Percentiles rank a stretch among this genome's conserved stretches.
These are phyloP conservation scores for Cordyceps pruinosa DNA, from an alignment of 2,329 filamentous ascomycete species.

Conservation along the genomic window DNA sequence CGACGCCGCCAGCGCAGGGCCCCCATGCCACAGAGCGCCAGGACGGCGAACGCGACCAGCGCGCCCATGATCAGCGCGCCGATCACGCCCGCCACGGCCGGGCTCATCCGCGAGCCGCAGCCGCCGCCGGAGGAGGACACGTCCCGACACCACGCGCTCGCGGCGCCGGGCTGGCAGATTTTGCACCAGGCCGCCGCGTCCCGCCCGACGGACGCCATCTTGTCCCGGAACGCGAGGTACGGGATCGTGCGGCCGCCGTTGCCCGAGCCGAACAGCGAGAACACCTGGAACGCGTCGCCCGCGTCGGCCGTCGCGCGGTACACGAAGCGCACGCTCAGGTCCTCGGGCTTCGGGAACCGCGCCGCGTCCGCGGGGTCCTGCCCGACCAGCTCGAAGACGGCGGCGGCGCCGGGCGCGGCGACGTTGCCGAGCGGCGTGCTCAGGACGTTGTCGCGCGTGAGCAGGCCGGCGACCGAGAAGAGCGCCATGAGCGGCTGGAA, in stretches of 20 bases:
- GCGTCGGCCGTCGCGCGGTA: conserved; percentile 43
- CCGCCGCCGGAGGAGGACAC: not conserved
- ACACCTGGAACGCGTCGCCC: conserved; percentile 27
- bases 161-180: conserved; percentile 28
- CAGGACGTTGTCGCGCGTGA: conserved; percentile 44
- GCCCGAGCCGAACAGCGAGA: conserved; percentile 35
- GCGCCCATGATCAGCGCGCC: conserved; percentile 36
- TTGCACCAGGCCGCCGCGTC: conserved; percentile 36
- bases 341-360: conserved; percentile 24
- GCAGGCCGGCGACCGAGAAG: conserved; percentile 42
- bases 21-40: conserved; percentile 27
- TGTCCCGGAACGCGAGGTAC: conserved; percentile 31
- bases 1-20: conserved; percentile 26
- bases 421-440: conserved; percentile 30
- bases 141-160: conserved; percentile 32
- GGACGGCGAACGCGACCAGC: conserved; percentile 26
- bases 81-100: conserved; percentile 39
- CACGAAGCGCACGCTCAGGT: conserved; percentile 49
- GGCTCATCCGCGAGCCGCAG: conserved; percentile 21
- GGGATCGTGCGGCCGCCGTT: conserved; percentile 27
- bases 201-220: conserved; percentile 31
- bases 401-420: conserved; percentile 64
- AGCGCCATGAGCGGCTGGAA: conserved; percentile 50
- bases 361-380: conserved; percentile 16
- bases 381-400: conserved; percentile 62